A percentile compares a stretch with the other conserved stretches of the same genome.
Conservation (phyloP, 768 basidiomycete genomes). For the Collybia nuda region DNA sequence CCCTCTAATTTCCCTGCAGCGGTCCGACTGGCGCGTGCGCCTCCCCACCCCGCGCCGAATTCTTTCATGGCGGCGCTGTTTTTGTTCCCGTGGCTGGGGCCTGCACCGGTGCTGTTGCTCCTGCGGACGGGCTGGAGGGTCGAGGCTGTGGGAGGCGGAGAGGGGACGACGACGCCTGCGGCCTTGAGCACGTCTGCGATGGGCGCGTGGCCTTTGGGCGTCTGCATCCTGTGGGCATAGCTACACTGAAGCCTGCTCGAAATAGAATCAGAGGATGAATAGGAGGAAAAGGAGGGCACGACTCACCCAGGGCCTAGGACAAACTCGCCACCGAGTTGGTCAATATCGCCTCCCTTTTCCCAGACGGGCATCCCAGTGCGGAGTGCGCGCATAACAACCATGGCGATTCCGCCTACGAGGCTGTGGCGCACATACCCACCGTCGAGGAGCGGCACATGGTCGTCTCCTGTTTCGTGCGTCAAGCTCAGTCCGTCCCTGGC, state of each 20-base stretch:
- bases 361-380: slow-evolving; percentile 79
- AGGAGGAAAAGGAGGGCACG: background rate
- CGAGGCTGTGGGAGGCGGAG: background rate
- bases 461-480: slow-evolving; percentile 5
- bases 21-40: no score
- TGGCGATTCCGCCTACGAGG: slow-evolving; percentile 64
- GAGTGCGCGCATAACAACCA: slow-evolving; percentile 69
- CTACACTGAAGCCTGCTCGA: slow-evolving; percentile 56
- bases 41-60: background rate
- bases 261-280: background rate
- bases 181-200: slow-evolving; percentile 67
- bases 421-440: slow-evolving; percentile 68
- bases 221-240: slow-evolving; percentile 87
- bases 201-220: slow-evolving; percentile 69
- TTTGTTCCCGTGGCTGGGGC: background rate
- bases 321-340: slow-evolving; percentile 91
- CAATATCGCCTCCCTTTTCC: slow-evolving; percentile 74
- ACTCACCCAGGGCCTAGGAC: slow-evolving; percentile 47
- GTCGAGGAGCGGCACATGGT: slow-evolving; percentile 5
- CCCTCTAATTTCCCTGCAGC: no score
- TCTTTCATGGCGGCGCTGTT: background rate
- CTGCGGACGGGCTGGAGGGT: background rate
- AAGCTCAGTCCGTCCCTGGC: slow-evolving; percentile 14
- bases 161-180: slow-evolving; percentile 36
- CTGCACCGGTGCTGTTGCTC: background rate